These are phyloP conservation scores for Colletotrichum sp. DNA, from an alignment of 2,329 filamentous ascomycete species.

Conservation along the genomic window DNA sequence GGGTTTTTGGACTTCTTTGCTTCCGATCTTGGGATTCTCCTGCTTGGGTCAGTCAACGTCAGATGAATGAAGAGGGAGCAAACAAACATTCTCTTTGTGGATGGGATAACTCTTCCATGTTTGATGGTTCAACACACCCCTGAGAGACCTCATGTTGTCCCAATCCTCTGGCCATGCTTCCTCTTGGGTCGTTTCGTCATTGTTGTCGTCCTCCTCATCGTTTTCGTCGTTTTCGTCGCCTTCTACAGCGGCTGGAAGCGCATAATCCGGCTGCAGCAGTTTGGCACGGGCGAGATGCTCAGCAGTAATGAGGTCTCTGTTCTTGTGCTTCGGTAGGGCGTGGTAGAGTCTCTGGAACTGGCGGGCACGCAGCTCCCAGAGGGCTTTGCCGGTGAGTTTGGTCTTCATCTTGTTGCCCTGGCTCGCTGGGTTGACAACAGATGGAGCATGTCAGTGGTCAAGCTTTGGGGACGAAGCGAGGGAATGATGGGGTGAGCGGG, in stretches of 20 bases:
- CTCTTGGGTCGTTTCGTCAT: background rate
- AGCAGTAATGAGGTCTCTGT: background rate
- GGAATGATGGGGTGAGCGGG: background rate
- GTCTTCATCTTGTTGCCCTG: background rate
- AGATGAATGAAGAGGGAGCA: background rate
- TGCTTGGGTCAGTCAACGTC: background rate
- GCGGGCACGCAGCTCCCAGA: background rate
- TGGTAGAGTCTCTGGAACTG: background rate
- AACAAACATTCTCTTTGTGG: background rate
- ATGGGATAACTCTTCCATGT: background rate
- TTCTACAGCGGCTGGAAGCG: background rate
- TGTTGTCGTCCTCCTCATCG: background rate
- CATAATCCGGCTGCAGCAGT: background rate
- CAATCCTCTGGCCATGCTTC: background rate
- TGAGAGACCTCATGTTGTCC: background rate
- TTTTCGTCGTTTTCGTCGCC: background rate
- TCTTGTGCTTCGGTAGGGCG: background rate
- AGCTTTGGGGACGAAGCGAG: background rate
- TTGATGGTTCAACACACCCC: background rate
- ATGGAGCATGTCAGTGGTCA: background rate
- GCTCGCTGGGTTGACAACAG: background rate
- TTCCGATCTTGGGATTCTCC: background rate
- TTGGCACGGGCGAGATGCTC: background rate
- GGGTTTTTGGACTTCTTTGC: background rate
- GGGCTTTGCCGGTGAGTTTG: background rate